These are phyloP conservation scores for Starmerella roubikii DNA, from an alignment of 805 yeast species.

Conservation along the genomic window DNA sequence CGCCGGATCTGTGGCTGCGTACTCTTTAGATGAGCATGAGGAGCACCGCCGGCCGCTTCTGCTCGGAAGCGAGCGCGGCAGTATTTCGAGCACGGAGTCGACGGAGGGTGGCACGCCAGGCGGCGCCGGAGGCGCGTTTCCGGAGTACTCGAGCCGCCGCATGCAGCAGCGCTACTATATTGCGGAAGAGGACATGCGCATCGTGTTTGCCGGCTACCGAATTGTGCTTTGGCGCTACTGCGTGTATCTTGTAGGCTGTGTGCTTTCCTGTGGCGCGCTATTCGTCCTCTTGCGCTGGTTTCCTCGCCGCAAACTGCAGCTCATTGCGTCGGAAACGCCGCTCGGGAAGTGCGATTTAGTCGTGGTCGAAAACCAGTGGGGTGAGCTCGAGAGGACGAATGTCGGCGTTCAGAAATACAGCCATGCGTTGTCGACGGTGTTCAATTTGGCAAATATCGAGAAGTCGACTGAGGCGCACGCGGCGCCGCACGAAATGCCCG, in stretches of 20 bases:
- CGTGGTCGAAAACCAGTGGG: conserved; percentile 85
- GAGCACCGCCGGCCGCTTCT: conserved; percentile 2
- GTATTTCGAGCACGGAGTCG: background rate
- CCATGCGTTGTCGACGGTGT: conserved; percentile 55
- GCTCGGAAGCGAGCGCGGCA: conserved; percentile 1
- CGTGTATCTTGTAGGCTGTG: conserved; percentile 41
- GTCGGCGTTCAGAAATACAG: conserved; percentile 52
- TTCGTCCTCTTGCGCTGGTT: conserved; percentile 74
- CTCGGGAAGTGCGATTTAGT: conserved; percentile 84
- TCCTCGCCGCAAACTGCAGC: conserved; percentile 54
- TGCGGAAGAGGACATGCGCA: conserved; percentile 88
- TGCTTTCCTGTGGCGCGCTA: conserved; percentile 53
- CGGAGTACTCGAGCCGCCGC: conserved; percentile 21
- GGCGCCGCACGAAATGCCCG: background rate
- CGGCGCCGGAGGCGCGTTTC: background rate
- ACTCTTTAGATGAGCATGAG: conserved; percentile 2
- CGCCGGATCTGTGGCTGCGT: conserved; percentile 1
- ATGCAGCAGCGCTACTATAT: conserved; percentile 66
- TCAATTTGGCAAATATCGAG: conserved; percentile 26
- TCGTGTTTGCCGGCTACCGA: conserved; percentile 84
- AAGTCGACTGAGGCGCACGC: background rate
- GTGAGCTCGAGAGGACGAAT: conserved; percentile 53
- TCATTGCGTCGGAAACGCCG: conserved; percentile 31
- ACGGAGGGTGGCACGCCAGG: background rate
- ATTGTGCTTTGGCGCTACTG: conserved; percentile 36